Conservation (phyloP, 164 flowering plant genomes). For the Houttuynia cordata region DNA sequence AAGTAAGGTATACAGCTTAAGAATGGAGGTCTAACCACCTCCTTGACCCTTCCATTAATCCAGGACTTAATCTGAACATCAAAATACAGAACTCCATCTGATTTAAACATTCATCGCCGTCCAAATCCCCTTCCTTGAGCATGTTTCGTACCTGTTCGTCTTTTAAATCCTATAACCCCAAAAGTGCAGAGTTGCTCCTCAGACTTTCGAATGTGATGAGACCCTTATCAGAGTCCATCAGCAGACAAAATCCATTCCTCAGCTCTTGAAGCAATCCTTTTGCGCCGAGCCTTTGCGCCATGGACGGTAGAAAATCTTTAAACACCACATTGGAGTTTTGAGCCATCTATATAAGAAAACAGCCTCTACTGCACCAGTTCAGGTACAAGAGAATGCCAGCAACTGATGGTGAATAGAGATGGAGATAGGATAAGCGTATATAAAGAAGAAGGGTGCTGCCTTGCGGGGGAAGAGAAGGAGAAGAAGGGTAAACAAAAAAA, state of each 20-base stretch:
- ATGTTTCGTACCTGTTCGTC: slow-evolving; percentile 43
- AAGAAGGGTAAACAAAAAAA: neutral
- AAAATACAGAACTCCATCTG: slow-evolving; percentile 50
- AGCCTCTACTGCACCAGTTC: neutral
- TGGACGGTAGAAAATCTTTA: slow-evolving; percentile 37
- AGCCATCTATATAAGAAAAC: neutral
- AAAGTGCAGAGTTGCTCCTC: slow-evolving; percentile 21
- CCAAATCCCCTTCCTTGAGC: slow-evolving; percentile 46
- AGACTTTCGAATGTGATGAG: slow-evolving; percentile 37
- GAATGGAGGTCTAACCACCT: neutral
- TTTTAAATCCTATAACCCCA: slow-evolving; percentile 30
- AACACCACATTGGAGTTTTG: neutral
- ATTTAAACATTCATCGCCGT: slow-evolving; percentile 43
- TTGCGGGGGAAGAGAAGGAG: neutral
- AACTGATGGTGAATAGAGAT: neutral
- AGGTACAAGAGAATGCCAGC: neutral
- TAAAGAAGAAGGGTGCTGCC: too few species aligned
- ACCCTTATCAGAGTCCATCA: slow-evolving; percentile 33
- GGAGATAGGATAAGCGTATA: neutral
- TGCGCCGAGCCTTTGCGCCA: slow-evolving; percentile 37
- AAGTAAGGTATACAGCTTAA: neutral
- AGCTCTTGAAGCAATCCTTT: slow-evolving; percentile 42
- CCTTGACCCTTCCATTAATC: slow-evolving; percentile 19
- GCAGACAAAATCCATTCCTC: slow-evolving; percentile 31
- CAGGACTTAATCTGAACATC: slow-evolving; percentile 53